Percentiles rank a stretch among this genome's conserved stretches.
Conservation (phyloP, 805 yeast species). For the Cyberlindnera amylophila region DNA sequence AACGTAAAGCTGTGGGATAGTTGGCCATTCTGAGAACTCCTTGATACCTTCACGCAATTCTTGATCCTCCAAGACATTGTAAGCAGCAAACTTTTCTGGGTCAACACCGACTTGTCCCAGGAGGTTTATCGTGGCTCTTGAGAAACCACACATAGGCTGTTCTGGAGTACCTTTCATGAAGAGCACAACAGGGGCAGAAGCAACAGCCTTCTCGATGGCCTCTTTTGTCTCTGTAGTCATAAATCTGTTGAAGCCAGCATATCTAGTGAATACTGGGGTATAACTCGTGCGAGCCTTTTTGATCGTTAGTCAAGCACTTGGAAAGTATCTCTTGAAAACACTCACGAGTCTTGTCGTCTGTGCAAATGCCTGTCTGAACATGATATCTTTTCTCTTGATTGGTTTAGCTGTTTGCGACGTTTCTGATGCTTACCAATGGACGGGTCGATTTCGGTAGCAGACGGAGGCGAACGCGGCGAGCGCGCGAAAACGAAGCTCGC, state of each 20-base stretch:
- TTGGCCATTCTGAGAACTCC: slow-evolving; percentile 96
- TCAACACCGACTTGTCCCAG: slow-evolving; percentile 97
- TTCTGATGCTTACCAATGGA: too few relatives aligned
- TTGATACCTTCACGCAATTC: slow-evolving; percentile 94
- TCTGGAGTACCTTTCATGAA: slow-evolving; percentile 99
- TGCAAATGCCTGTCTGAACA: slow-evolving; percentile 8
- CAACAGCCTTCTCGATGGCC: slow-evolving; percentile 84
- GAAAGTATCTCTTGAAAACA: neutral
- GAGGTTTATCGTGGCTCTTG: slow-evolving; percentile 89
- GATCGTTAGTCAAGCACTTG: neutral
- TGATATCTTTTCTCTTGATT: neutral
- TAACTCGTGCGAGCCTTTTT: neutral
- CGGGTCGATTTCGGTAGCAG: too few relatives aligned
- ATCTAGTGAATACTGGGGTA: slow-evolving; percentile 13
- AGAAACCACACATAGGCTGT: slow-evolving; percentile 96
- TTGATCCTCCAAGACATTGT: slow-evolving; percentile 90
- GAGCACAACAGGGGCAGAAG: slow-evolving; percentile 88
- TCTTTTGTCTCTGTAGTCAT: slow-evolving; percentile 73
- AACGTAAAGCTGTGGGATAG: slow-evolving; percentile 94
- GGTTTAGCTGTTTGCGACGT: neutral
- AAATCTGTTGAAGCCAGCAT: slow-evolving; percentile 34
- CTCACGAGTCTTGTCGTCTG: neutral
- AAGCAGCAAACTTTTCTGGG: slow-evolving; percentile 94
- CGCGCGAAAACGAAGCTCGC: too few relatives aligned
- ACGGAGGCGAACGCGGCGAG: too few relatives aligned